Base-by-base conservation (phyloP, 2,329 filamentous ascomycete species). In the Mollisia scopiformis region DNA sequence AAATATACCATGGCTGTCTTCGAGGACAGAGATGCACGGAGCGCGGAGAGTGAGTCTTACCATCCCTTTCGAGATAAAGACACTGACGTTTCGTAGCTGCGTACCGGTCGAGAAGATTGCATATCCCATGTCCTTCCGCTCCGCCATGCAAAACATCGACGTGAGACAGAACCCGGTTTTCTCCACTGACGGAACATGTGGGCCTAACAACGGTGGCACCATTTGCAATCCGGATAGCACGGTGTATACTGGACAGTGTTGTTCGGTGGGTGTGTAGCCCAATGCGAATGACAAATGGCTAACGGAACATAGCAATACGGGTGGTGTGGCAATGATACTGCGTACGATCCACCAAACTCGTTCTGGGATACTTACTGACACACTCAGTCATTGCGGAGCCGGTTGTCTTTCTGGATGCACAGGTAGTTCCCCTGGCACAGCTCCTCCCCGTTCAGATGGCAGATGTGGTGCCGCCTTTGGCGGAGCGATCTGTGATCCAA, bases 181-280 rank as follows among this genome's bases (percentile, higher is more conserved):
- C 47, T 73, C 69, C 25, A 73, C 69, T 2, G 73, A 76, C 61
- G 76, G 76, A 16, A 73, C 57, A 5, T 78, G 75, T 60, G 75
- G 75, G 41, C 58, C 59, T 3, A 19, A 67, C 2, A 56, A 76
- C 63, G 69, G 70, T 23, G 63, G 67, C 46, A 69, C 65, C 6
- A 46, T 66, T 19, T 78, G 75, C 55, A 72, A 80, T 63, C 76
- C 79, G 46, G 76, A 78, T 7, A 79, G 76, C 69, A 78, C 70
- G 5, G 73, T 70, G 13, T 81, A 82, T 70, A 74, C 66, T 2
- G 79, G 79, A 41, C 71, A 73, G 31, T 82, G 79, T 66, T 82
- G 79, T 68, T 79, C 77, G 46, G 68, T 72, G 65, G 33, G 71
- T 66, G 27, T 19, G 13, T 6, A 47, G 19, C 6, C 43, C 13